Evolutionary conservation across 768 basidiomycete genomes (phyloP), one percentile per base, ranked within the genome.

Genomic region (Trametes punicea): DNA sequence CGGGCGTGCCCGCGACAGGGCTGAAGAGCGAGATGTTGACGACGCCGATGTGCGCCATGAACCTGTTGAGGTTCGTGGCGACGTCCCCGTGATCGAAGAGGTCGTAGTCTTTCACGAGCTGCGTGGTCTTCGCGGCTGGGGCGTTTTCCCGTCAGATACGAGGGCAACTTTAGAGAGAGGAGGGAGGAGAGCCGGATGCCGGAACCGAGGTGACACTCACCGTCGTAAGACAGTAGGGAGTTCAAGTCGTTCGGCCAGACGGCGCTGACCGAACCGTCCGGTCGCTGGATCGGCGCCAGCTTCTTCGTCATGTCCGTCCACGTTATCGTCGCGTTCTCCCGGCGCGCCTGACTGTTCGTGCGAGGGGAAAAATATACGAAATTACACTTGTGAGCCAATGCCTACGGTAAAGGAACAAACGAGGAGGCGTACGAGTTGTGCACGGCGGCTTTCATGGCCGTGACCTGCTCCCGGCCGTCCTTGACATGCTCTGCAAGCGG

Each of bases 41-140:
- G 69, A 62, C 57, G 79, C 83, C 84, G 52, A 83, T 79, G 62
- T 81, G 77, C 27, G 74, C 67, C 68, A 85, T 73, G 65, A 86
- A 85, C n/a, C 73, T 68, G 58, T 79, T 82, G 44, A 81, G 66
- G 62, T 83, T 82, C 57, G 65, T 70, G 48, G 77, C 73, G 27
- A 74, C 66, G 11, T 71, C 64, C 2, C 75, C 74, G 20, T 75
- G 71, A 30, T 73, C 75, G 6, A 64, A 66, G 15, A 87, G 73
- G 1, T 70, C 77, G 59, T 81, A 83, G 49, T 84, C 81, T 25
- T 62, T 68, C 48, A 82, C 65, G 40, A 87, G 69, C 23, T 69
- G 62, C 51, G 70, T 73, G 25, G 74, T 64, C 49, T 66, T 70
- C 3, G 73, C 75, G 31, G 71, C 82, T 83, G 33, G 3, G 55